Conservation (phyloP, 2,329 filamentous ascomycete genomes). For the Talaromyces sp. region DNA sequence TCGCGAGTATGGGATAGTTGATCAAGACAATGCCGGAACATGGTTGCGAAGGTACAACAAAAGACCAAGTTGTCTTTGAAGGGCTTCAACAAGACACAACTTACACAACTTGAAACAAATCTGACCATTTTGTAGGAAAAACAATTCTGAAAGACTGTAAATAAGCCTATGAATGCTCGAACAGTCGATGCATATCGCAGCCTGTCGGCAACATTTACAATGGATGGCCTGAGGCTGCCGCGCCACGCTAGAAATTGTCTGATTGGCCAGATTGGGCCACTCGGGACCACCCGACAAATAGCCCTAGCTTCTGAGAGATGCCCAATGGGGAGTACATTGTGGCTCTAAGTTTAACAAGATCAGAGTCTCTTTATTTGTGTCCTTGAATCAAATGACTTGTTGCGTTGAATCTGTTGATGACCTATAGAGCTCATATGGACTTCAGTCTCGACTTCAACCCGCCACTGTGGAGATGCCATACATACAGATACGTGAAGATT, state of each 20-base stretch:
- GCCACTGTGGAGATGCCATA: slow-evolving; percentile 4
- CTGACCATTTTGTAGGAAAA: background rate
- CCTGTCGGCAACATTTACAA: background rate
- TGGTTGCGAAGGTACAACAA: background rate
- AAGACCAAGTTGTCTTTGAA: background rate
- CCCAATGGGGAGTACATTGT: too few species aligned
- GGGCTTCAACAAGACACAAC: background rate
- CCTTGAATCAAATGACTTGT: background rate
- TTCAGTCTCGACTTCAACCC: background rate
- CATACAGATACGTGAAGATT: background rate
- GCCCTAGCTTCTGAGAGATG: background rate
- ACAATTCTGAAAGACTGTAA: background rate
- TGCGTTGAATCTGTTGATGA: background rate
- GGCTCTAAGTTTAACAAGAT: background rate
- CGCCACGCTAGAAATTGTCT: background rate
- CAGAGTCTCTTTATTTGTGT: background rate
- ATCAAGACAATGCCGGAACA: background rate
- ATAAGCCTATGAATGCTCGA: background rate
- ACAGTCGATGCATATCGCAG: background rate
- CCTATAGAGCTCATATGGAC: background rate
- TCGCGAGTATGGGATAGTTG: background rate
- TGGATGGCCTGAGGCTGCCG: slow-evolving; percentile 4
- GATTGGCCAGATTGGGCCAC: background rate
- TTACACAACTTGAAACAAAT: background rate
- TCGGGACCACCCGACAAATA: background rate